Percentiles rank a stretch among this genome's conserved stretches.
Evolutionary conservation across 192 early-diverging fungal species (phyloP).

Genomic region (Coemansia sp.): DNA sequence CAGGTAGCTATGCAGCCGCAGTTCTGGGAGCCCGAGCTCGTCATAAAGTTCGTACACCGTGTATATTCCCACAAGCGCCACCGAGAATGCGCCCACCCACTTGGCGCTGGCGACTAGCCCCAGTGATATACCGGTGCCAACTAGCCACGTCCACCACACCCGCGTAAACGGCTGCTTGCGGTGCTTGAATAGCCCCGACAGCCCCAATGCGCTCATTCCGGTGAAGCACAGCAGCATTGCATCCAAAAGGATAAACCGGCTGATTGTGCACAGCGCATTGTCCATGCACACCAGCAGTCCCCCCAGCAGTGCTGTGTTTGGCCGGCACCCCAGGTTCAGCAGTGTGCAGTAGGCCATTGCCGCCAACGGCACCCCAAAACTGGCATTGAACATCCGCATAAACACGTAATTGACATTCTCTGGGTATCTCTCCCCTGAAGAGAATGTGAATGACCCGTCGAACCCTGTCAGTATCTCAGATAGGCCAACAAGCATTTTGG

Average conservation of each 20-base stretch:
- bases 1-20: slow-evolving; percentile 60
- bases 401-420: slow-evolving; percentile 74
- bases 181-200: slow-evolving; percentile 74
- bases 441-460: slow-evolving; percentile 83
- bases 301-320: slow-evolving; percentile 66
- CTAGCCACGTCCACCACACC: slow-evolving; percentile 88
- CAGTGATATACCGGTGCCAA: slow-evolving; percentile 80
- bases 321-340: slow-evolving; percentile 66
- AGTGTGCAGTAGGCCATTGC: slow-evolving; percentile 90
- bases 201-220: slow-evolving; percentile 59
- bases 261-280: slow-evolving; percentile 64
- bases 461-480: slow-evolving; percentile 81
- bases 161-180: slow-evolving; percentile 73
- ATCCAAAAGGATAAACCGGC: slow-evolving; percentile 91
- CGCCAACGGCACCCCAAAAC: slow-evolving; percentile 83
- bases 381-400: slow-evolving; percentile 87
- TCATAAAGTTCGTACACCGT: slow-evolving; percentile 95
- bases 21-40: slow-evolving; percentile 70
- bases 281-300: slow-evolving; percentile 78
- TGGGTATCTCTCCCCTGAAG: slow-evolving; percentile 77
- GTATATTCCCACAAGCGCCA: slow-evolving; percentile 86
- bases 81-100: slow-evolving; percentile 94
- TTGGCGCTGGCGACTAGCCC: slow-evolving; percentile 89
- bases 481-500: slow-evolving; percentile 92
- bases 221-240: slow-evolving; percentile 95